phyloP scores from a whole-genome alignment of 169 alveolate species.

The Miamiensis avidus region DNA sequence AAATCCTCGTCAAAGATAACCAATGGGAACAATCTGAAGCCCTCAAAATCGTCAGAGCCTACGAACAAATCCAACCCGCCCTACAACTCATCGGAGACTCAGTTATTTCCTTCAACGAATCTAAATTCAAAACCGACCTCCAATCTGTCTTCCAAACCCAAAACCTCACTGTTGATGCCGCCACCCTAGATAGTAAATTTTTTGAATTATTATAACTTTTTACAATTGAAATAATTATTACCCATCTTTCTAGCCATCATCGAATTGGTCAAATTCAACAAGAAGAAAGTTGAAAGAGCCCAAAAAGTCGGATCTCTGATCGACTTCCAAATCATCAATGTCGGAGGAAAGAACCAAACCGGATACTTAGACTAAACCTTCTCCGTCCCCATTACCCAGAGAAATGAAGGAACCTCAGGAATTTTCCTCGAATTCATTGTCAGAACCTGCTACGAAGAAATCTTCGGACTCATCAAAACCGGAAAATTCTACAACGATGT shows the following conservation, averaged over 20 bases:
- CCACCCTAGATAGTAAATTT: too few species aligned
- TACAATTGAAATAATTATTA: too few species aligned
- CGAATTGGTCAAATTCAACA: background rate
- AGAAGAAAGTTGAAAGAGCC: background rate
- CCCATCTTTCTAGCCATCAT: background rate
- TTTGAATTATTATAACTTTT: too few species aligned
- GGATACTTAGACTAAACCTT: background rate
- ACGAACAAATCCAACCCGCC: background rate
- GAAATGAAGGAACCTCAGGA: background rate
- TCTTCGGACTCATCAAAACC: background rate
- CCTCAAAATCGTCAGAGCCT: background rate
- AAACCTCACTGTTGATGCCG: too few species aligned
- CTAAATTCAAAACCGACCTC: too few species aligned
- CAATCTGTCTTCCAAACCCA: too few species aligned
- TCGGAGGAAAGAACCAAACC: background rate
- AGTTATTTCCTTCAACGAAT: too few species aligned
- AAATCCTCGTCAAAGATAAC: background rate
- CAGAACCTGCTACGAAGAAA: background rate
- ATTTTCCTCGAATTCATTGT: background rate
- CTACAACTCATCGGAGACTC: background rate
- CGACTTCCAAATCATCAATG: background rate
- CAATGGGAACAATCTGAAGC: background rate
- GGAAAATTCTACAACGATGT: background rate
- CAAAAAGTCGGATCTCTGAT: background rate
- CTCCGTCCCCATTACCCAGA: background rate